Base-by-base conservation (phyloP, 129 eudicot species). In the Mikania micrantha region DNA sequence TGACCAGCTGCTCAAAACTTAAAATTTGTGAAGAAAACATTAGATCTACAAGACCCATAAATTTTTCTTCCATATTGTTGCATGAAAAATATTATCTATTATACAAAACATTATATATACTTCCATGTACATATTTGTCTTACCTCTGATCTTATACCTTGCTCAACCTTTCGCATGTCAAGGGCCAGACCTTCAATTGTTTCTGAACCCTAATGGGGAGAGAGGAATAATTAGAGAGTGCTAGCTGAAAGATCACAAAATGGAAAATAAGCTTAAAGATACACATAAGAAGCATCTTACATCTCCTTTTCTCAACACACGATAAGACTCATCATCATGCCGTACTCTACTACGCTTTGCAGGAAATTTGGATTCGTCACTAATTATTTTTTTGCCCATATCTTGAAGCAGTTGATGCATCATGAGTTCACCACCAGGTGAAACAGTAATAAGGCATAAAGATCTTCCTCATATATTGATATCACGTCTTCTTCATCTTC, bases 161-260 rank as follows among this genome's bases (percentile, higher is more conserved):
- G 8, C 45, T 8, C 21, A 0, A n/a, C 9, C 69, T 17, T 10
- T 16, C 19, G 21, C 32, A 66, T 27, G 59, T 70, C 41, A 11
- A 80, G 64, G 19, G 42, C 0, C 20, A 80, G 45, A 19, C 84
- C 84, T 80, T 69, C 74, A 53, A 80, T 70, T 45, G 47, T 39
- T 16, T 48, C 11, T 27, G 77, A 54, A 4, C 80, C 84, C 84
- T 80, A 15, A 11, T 3, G 5, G 45, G 27, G 21, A 20, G 44
- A 68, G 17, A 16, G 8, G 40, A 32, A 1, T n/a, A 24, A 13
- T 11, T 13, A 67, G 16, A 44, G 9, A 17, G 25, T 7, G 22
- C 29, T 4, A 17, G 9, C 1, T 1, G 19, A 22, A 5, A 68
- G 73, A 3, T 50, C 3, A 1, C 35, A 19, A 66, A 48, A 66